Base-by-base conservation (phyloP, 441 rosid species). In the Populus hybrid region DNA sequence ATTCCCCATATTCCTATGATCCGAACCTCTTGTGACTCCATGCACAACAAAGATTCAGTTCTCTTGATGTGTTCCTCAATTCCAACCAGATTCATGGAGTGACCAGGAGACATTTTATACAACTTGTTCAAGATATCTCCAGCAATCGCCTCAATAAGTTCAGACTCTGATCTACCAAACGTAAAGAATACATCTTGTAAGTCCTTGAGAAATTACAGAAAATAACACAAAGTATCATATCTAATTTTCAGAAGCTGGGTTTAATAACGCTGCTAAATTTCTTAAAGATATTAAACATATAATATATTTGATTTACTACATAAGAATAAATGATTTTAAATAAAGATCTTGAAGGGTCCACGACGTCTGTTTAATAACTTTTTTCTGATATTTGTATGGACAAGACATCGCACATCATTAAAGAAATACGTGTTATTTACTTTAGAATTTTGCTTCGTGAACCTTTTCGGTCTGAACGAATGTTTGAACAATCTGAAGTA, bases 1-100 rank as follows among this genome's bases (percentile, higher is more conserved):
- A 68, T 68, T 34, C 71, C 71, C 71, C 71, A 68, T 68, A 68
- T 68, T 20, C 71, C 71, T 20, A 68, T 7, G 6, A 35, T 68
- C 12, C 42, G 42, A 30, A 68, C 71, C 20, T 68, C 42, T 2
- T 35, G 24, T 20, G 71, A 68, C 0, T 34, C 42, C 71, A 68
- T 11, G 24, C 46, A 14, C 40, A 68, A n/a, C n/a, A 68, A 68
- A 68, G 71, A 68, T 68, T 68, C 42, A 32, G 12, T 30, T 20
- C 6, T 34, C 42, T 34, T 36, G 7, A 32, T n/a, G 10, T 16
- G 71, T 16, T 20, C 18, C 18, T 68, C 71, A 7, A 34, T 34
- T 7, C 71, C 71, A 2, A 68, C 26, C 24, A 68, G 35, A 32
- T 36, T 16, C 23, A 68, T 26, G 0, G 71, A 18, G 36, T 68